Percentiles rank a stretch among this genome's conserved stretches.
These are phyloP conservation scores for Physaria fendleri DNA, from an alignment of 345 rosid genomes.

Conservation along the genomic window DNA sequence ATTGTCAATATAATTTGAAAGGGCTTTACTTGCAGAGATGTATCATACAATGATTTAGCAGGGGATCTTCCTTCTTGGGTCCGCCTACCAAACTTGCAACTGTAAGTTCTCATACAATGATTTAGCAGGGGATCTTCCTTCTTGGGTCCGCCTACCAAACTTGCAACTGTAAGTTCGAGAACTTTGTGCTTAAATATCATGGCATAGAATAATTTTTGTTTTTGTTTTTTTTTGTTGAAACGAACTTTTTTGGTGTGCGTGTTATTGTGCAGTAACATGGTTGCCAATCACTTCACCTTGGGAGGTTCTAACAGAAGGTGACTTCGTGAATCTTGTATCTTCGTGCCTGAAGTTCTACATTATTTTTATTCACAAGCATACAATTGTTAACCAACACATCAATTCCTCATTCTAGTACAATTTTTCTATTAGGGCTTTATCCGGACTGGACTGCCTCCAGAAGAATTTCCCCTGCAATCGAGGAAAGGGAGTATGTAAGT, in stretches of 20 bases:
- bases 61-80: conserved; percentile 76
- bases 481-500: conserved; percentile 56
- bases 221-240: not conserved
- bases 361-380: not conserved
- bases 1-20: not conserved
- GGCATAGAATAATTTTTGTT: not conserved
- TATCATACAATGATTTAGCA: conserved; percentile 57
- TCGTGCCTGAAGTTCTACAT: not conserved
- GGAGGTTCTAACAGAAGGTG: conserved; percentile 24
- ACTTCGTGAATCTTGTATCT: not conserved
- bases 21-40: conserved; percentile 48
- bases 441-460: conserved; percentile 68
- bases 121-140: conserved; percentile 57
- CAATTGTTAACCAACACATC: conserved; percentile 2
- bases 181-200: conserved; percentile 8
- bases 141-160: conserved; percentile 46
- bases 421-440: conserved; percentile 33
- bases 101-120: conserved; percentile 70
- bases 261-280: conserved; percentile 22
- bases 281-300: conserved; percentile 27
- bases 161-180: conserved; percentile 46
- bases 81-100: conserved; percentile 31
- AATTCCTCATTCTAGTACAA: conserved; percentile 12
- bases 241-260: not conserved
- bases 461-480: conserved; percentile 52